Evolutionary conservation across 768 basidiomycete genomes (phyloP).

Genomic region (Tubosaeta sp.): DNA sequence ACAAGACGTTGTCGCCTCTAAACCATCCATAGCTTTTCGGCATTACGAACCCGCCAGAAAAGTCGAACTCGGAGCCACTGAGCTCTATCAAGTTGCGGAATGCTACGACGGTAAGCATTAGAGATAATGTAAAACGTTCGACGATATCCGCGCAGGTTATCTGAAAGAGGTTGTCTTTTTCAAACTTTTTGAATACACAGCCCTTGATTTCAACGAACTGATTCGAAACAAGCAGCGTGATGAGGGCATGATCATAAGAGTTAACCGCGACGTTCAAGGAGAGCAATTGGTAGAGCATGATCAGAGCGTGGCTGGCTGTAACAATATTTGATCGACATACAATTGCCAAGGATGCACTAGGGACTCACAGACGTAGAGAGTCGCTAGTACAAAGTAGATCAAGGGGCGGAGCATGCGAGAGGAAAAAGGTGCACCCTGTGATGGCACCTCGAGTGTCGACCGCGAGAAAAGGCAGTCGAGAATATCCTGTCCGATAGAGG

Average conservation of each 20-base stretch:
- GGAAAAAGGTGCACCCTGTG: slow-evolving; percentile 56
- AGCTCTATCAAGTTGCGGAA: slow-evolving; percentile 94
- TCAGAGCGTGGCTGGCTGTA: slow-evolving; percentile 82
- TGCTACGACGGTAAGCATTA: slow-evolving; percentile 91
- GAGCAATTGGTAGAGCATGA: slow-evolving; percentile 94
- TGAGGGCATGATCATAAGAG: slow-evolving; percentile 92
- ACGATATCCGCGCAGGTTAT: slow-evolving; percentile 99
- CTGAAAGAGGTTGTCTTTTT: slow-evolving; percentile 98
- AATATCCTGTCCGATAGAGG: slow-evolving; percentile 96
- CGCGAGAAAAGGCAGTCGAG: slow-evolving; percentile 94
- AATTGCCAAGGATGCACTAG: background rate
- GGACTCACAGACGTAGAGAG: slow-evolving; percentile 73
- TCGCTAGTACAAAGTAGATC: slow-evolving; percentile 78
- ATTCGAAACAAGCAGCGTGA: slow-evolving; percentile 92
- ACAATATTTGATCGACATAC: background rate
- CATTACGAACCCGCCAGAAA: slow-evolving; percentile 62
- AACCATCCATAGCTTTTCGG: slow-evolving; percentile 86
- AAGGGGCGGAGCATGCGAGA: slow-evolving; percentile 72
- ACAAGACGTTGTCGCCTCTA: slow-evolving; percentile 69
- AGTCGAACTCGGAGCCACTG: slow-evolving; percentile 83
- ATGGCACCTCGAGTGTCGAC: slow-evolving; percentile 76
- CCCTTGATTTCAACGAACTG: slow-evolving; percentile 99
- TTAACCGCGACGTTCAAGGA: slow-evolving; percentile 97
- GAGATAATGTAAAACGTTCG: slow-evolving; percentile 86
- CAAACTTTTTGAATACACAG: slow-evolving; percentile 98